Base-by-base conservation (phyloP, 1,139 yeast genomes). In the Lodderomyces beijingensis region DNA sequence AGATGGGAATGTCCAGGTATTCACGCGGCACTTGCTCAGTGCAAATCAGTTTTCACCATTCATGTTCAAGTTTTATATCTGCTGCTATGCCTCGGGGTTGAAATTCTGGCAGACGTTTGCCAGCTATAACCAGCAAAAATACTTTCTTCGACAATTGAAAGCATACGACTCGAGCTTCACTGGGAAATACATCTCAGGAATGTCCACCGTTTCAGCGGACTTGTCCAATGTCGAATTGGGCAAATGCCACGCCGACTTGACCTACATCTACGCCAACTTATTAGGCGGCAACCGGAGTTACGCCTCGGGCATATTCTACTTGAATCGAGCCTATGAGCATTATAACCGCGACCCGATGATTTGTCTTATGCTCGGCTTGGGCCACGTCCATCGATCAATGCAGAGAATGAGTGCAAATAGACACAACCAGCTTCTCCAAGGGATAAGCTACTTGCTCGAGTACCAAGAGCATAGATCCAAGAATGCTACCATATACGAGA, bases 311-410 rank as follows among this genome's bases (percentile, higher is more conserved):
- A 62, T 88, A 38, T 83, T 79, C 14, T 81, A 82, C 46, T 60
- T 79, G 36, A 70, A 74, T 25, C 75, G 81, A 44, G 77, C 75
- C 25, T 85, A 77, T 57, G 77, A 62, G 55, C 70, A 69, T 16
- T 74, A 71, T 37, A 79, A 81, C 28, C 62, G 74, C 30, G 96
- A 91, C 43, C 95, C 96, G 0, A 75, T 86, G 65, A 63, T 91
- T 2, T 71, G 88, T 42, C 64, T 91, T 23, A 58, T 84, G 16
- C 63, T 86, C 33, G 96, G 93, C 0, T 58, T 91, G 26, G 78
- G 89, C 0, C 91, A 89, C 55, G 64, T 88, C n/a, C 96, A 89
- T 47, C 70, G 98, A 25, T 83, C 97, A 0, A 80, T 89, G 79
- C 97, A 91, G 55, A 68, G 99, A 43, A 77, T 86, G 36, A 80